These are phyloP conservation scores for Cicer cuneatum DNA, from an alignment of 306 rosid species.

Conservation along the genomic window DNA sequence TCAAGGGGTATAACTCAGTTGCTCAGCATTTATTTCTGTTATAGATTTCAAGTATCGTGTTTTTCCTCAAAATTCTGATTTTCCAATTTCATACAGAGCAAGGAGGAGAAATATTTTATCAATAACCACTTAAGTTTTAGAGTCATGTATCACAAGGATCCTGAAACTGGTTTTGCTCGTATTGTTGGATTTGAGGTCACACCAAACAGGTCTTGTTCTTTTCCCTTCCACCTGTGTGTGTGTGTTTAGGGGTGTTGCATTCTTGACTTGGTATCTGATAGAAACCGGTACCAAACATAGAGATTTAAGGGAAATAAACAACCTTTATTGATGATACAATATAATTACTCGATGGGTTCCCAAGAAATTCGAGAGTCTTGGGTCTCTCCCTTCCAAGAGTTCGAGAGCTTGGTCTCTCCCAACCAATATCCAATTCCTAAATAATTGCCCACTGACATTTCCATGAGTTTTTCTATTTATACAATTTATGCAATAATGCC, in stretches of 20 bases:
- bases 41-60: slow-evolving; percentile 15
- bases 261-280: slow-evolving; percentile 7
- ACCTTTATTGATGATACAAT: no score
- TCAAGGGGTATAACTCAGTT: slow-evolving; percentile 80
- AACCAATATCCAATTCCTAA: no score
- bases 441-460: no score
- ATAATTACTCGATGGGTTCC: no score
- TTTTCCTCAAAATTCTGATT: slow-evolving; percentile 29
- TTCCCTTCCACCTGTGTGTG: background rate
- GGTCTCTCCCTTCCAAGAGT: no score
- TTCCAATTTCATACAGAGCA: slow-evolving; percentile 65
- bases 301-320: no score
- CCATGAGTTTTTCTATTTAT: no score
- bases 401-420: no score
- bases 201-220: slow-evolving; percentile 76
- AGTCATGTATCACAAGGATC: slow-evolving; percentile 95
- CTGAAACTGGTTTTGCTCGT: slow-evolving; percentile 88
- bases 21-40: slow-evolving; percentile 41
- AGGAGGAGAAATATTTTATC: slow-evolving; percentile 94
- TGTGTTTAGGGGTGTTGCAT: background rate
- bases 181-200: slow-evolving; percentile 99
- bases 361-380: no score
- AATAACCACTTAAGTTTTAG: slow-evolving; percentile 98
- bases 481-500: no score
- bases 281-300: no score